phyloP scores from a whole-genome alignment of 768 basidiomycete species.

The Xerocomellus chrysenteron region DNA sequence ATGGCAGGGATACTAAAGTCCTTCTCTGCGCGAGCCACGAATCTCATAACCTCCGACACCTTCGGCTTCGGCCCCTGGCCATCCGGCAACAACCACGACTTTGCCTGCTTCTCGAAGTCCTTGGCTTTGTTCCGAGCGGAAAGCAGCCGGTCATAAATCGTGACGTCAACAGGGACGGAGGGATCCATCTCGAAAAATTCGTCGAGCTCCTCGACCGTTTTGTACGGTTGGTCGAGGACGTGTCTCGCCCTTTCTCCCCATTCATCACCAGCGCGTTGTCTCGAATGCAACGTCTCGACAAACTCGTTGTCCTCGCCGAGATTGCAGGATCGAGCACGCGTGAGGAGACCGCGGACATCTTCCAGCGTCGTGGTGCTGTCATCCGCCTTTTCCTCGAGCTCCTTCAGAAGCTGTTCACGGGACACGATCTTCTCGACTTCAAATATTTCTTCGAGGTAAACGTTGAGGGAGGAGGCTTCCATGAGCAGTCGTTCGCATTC shows the following conservation, averaged over 20 bases:
- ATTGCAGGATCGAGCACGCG: constrained; percentile 67
- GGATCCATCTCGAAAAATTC: constrained; percentile 65
- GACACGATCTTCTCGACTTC: constrained; percentile 81
- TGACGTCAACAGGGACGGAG: constrained; percentile 67
- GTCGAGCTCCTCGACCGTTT: constrained; percentile 76
- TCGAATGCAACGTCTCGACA: constrained; percentile 61
- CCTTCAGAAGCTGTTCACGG: constrained; percentile 71
- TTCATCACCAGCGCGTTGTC: constrained; percentile 62
- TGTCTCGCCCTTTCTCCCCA: constrained; percentile 76
- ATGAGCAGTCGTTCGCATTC: constrained; percentile 72
- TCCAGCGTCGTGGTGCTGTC: constrained; percentile 66
- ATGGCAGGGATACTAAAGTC: constrained; percentile 73
- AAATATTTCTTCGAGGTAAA: constrained; percentile 76
- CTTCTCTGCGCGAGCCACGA: constrained; percentile 70
- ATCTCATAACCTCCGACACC: constrained; percentile 65
- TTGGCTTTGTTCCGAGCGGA: constrained; percentile 65
- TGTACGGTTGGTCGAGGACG: constrained; percentile 65
- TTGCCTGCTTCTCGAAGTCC: constrained; percentile 79
- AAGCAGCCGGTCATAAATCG: constrained; percentile 64
- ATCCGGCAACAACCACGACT: constrained; percentile 64
- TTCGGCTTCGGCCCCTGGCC: constrained; percentile 55
- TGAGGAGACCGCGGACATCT: constrained; percentile 72
- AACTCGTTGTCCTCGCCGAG: constrained; percentile 64
- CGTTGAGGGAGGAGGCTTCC: constrained; percentile 74
- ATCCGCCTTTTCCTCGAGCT: constrained; percentile 72